phyloP scores from a whole-genome alignment of 768 basidiomycete genomes.

The Panellus pusillus region DNA sequence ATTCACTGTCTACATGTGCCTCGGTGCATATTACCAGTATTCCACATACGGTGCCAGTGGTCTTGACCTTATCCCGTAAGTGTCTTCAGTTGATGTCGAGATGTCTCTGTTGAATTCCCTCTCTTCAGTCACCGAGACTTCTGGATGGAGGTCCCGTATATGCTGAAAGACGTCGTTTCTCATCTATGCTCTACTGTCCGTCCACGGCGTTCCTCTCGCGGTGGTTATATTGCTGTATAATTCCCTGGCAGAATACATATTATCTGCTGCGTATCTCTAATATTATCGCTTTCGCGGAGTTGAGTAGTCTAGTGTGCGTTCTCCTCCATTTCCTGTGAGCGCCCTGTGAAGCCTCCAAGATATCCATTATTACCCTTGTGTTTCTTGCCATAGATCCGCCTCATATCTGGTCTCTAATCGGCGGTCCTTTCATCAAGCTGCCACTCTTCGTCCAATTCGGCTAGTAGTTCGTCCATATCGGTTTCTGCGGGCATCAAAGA shows the following conservation, averaged over 20 bases:
- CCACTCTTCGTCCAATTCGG: slow-evolving; percentile 45
- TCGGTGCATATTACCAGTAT: slow-evolving; percentile 89
- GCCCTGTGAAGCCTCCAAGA: neutral
- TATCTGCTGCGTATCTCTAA: slow-evolving; percentile 3
- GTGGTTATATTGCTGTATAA: slow-evolving; percentile 72
- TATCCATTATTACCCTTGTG: too few relatives aligned
- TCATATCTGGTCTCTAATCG: slow-evolving; percentile 36
- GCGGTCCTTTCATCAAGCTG: slow-evolving; percentile 39
- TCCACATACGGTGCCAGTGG: slow-evolving; percentile 85
- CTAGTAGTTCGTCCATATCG: slow-evolving; percentile 36
- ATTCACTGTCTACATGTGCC: slow-evolving; percentile 65
- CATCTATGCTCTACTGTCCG: slow-evolving; percentile 76
- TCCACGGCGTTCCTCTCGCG: slow-evolving; percentile 62
- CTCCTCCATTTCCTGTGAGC: neutral
- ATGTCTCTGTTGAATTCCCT: slow-evolving; percentile 2
- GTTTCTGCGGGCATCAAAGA: slow-evolving; percentile 26
- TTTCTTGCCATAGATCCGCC: slow-evolving; percentile 38
- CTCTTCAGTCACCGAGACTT: slow-evolving; percentile 77
- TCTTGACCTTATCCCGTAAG: slow-evolving; percentile 81
- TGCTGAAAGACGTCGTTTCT: slow-evolving; percentile 74
- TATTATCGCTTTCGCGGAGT: neutral
- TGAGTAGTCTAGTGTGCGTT: neutral
- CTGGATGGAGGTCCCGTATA: slow-evolving; percentile 87
- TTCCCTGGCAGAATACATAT: slow-evolving; percentile 5
- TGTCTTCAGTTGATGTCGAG: slow-evolving; percentile 19